Percentiles rank a stretch among this genome's conserved stretches.
Conservation (phyloP, 805 yeast genomes). For the Hanseniaspora guilliermondii region DNA sequence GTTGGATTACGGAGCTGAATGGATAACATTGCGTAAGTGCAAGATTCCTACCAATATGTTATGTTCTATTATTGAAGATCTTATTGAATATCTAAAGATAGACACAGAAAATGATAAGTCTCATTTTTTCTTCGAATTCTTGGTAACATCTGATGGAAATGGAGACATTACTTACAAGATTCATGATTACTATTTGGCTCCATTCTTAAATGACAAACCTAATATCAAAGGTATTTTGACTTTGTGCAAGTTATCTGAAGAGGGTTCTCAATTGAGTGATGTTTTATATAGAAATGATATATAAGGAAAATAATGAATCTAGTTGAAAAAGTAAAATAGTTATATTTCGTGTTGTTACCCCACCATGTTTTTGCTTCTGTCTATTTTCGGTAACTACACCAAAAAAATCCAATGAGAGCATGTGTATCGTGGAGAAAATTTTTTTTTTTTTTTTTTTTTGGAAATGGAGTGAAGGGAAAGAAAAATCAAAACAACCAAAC, state of each 20-base stretch:
- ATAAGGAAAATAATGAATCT: neutral
- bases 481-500: no score
- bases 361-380: neutral
- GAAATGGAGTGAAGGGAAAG: neutral
- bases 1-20: constrained; percentile 6
- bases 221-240: constrained; percentile 12
- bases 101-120: constrained; percentile 5
- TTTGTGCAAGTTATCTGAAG: constrained; percentile 8
- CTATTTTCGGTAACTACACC: neutral
- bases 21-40: constrained; percentile 11
- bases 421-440: neutral
- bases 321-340: no score
- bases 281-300: constrained; percentile 13
- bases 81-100: constrained; percentile 1
- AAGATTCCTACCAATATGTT: constrained; percentile 10
- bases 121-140: constrained; percentile 11
- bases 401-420: no score
- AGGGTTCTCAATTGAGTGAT: constrained; percentile 1
- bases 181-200: constrained; percentile 9
- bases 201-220: constrained; percentile 7
- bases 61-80: neutral
- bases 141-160: constrained; percentile 11
- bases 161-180: constrained; percentile 9
- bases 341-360: neutral
- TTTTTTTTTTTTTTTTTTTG: neutral